Evolutionary conservation across 129 eudicot genomes (phyloP).

Genomic region (Artemisia tridentata): DNA sequence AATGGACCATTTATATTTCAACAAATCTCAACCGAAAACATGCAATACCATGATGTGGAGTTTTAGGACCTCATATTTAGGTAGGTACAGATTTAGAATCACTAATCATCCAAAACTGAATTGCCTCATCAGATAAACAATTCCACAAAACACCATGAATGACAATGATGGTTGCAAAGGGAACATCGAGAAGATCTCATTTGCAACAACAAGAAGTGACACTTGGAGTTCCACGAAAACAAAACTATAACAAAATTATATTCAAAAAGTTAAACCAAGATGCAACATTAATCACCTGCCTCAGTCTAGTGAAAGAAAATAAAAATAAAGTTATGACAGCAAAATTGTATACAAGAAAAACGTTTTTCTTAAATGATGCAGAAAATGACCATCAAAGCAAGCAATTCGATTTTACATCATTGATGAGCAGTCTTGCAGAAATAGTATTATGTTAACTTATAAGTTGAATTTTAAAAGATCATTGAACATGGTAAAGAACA

Average conservation of each 20-base stretch:
- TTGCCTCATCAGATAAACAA: constrained; percentile 12
- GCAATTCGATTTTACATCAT: not conserved
- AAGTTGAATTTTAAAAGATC: too few relatives aligned
- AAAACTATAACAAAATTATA: not conserved
- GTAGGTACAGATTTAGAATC: constrained; percentile 11
- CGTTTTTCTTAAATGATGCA: too few relatives aligned
- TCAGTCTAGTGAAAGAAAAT: not conserved
- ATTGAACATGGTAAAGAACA: too few relatives aligned
- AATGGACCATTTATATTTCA: not conserved
- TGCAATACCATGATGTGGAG: not conserved
- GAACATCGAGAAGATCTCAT: not conserved
- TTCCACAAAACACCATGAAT: not conserved
- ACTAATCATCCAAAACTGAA: constrained; percentile 1
- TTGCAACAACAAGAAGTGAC: not conserved
- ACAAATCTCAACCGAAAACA: not conserved
- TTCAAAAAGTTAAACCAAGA: not conserved
- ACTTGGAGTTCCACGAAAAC: constrained; percentile 26
- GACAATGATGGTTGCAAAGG: constrained; percentile 19
- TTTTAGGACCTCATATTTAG: constrained; percentile 11
- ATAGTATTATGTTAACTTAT: too few relatives aligned
- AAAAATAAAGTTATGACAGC: not conserved
- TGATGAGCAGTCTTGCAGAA: not conserved
- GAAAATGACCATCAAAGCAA: not conserved
- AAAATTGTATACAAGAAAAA: not conserved
- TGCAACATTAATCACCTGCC: too few relatives aligned